These are phyloP conservation scores for Pythium sp. DNA, from an alignment of 352 stramenopile species.

Conservation along the genomic window DNA sequence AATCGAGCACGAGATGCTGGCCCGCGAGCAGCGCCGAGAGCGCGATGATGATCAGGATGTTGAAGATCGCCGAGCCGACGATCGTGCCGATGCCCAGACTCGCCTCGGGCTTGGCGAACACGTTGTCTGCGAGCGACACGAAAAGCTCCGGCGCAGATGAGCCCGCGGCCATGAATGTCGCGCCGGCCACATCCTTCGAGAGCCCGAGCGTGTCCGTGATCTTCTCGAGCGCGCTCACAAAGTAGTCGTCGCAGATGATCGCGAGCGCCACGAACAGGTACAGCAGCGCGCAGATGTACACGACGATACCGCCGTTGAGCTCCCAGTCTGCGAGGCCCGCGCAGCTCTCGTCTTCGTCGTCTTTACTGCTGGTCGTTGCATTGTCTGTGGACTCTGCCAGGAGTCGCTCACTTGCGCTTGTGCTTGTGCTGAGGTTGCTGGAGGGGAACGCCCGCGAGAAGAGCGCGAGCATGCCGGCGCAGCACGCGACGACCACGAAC, in stretches of 20 bases:
- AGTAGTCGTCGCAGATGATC: conserved; percentile 89
- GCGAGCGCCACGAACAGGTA: conserved; percentile 85
- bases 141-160: conserved; percentile 83
- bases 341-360: conserved; percentile 31
- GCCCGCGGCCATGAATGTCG: conserved; percentile 83
- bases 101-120: conserved; percentile 61
- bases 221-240: conserved; percentile 75
- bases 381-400: conserved; percentile 22
- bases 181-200: conserved; percentile 74
- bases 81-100: conserved; percentile 78
- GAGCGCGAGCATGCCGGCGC: conserved; percentile 15
- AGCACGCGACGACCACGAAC: conserved; percentile 24
- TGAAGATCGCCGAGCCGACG: conserved; percentile 87
- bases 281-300: conserved; percentile 61
- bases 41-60: conserved; percentile 85
- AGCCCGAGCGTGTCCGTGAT: conserved; percentile 62
- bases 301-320: conserved; percentile 46
- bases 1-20: conserved; percentile 68
- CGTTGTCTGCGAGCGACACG: conserved; percentile 74
- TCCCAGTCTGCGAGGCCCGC: conserved; percentile 42
- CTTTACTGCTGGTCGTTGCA: neutral
- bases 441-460: neutral
- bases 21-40: conserved; percentile 66
- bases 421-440: neutral
- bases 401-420: neutral